Base-by-base conservation (phyloP, 2,329 filamentous ascomycete genomes). In the Phaeosphaeria sp. region DNA sequence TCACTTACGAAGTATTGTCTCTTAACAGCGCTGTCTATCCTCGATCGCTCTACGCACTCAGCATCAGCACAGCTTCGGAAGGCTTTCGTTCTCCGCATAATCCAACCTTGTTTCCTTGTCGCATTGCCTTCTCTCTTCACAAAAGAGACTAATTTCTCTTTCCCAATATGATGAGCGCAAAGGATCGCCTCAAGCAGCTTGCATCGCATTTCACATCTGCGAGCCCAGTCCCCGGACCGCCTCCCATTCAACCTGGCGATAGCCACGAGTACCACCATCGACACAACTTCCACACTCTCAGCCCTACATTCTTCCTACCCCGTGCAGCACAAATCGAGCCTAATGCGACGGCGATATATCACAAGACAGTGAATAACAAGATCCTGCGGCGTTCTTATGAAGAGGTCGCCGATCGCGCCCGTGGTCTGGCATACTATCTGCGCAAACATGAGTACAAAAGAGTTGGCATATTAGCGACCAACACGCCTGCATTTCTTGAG, bases 401-500 rank as follows among this genome's bases (percentile, higher is more conserved):
- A 56, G 89, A 95, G 71, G 88, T 93, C 58, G 91, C 95, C 17
- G 91, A 97, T 72, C 91, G 95, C 44, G 91, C 93, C 2, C 82
- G 91, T 43, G 95, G 94, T 0, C 81, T 99, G 18, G 93, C 93
- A 15, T 98, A 96, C 78, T 98, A 90, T 75, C 75, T 99, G 55
- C 85, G 86, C 66, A 91, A 91, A 75, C 87, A 91, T 72, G 84
- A 85, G 4, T 88, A 87, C 71, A 89, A 87, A 69, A 85, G 91
- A 58, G 90, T 98, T 6, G 95, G 95, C 6, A 89, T 99, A 48
- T 82, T 99, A 11, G 89, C 88, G 9, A 91, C 95, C 2, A 99
- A 99, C 75, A 99, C 95, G 0, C 95, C 95, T 0, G 93, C 93
- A 0, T 98, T 98, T 69, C 82, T 99, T 25, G 94, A 98, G 79